Base-by-base conservation (phyloP, 106 monocot species). In the Dendrobium officinale region DNA sequence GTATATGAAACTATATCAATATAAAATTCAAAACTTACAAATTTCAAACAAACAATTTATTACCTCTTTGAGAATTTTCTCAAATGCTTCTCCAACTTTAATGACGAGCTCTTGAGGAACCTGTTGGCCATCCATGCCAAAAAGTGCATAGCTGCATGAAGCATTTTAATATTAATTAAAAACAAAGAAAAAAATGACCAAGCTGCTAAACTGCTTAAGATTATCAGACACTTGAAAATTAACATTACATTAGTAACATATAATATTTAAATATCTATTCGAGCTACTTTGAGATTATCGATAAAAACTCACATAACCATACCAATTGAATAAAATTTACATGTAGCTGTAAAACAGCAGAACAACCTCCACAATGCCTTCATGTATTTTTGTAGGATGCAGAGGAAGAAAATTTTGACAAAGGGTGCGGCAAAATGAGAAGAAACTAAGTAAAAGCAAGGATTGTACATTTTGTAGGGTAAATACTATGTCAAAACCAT, bases 1-100 rank as follows among this genome's bases (percentile, higher is more conserved):
- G 48, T 31, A 75, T 58, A 70, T 31, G 33, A 33, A 70, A 70
- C 33, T 33, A 70, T 70, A 70, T 31, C 70, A 70, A 70, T 70
- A 37, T 7, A 70, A 37, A 9, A 61, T 61, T 61, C 6, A 4
- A 22, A 61, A 61, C 61, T 24, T n/a, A 0, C 22, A 61, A 37
- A 70, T 70, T 70, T 70, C 54, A 29, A 43, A 49, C 4, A 4
- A 26, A 20, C n/a, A 40, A 18, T 81, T 31, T 13, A 82, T 22
- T 85, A 92, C 96, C 86, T 97, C 90, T 79, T 89, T 87, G 73
- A 97, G 94, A 76, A 97, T 97, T 85, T 55, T 85, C 80, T 97
- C 92, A 81, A 97, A 97, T 37, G 79, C 81, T 85, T 92, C 94
- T 49, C 91, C 94, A 55, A 97, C 97, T 73, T 85, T 82, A 73